Conservation (phyloP, 2,329 filamentous ascomycete genomes). For the Cercospora brassicicola region DNA sequence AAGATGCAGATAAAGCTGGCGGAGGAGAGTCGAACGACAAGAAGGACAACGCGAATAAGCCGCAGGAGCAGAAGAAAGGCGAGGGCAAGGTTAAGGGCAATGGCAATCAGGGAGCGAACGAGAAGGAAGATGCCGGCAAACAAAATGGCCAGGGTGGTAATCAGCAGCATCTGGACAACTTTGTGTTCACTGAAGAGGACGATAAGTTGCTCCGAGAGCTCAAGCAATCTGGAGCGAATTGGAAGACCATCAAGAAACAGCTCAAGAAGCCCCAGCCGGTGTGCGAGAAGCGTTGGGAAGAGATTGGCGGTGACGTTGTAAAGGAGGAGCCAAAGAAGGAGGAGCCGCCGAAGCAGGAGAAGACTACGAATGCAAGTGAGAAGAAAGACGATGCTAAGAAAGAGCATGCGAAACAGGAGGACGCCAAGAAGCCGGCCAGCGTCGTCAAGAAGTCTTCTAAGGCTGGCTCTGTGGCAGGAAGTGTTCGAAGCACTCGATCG, state of each 20-base stretch:
- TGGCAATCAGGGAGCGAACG: background rate
- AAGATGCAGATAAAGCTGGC: conserved; percentile 15
- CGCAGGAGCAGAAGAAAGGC: conserved; percentile 3
- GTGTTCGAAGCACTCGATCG: conserved; percentile 16
- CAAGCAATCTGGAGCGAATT: background rate
- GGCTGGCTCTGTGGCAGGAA: conserved; percentile 18
- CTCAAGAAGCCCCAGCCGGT: conserved; percentile 12
- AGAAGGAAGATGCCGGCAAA: conserved; percentile 7
- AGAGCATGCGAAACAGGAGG: conserved; percentile 18
- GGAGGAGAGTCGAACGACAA: conserved; percentile 6
- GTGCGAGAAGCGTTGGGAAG: conserved; percentile 15
- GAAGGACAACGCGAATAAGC: background rate
- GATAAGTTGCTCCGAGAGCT: conserved; percentile 26
- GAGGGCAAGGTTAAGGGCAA: conserved; percentile 10
- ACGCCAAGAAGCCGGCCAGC: conserved; percentile 13
- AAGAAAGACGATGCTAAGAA: conserved; percentile 27
- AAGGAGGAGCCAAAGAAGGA: conserved; percentile 14
- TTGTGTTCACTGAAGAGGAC: conserved; percentile 23
- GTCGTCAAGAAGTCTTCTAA: conserved; percentile 18
- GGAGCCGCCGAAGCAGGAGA: conserved; percentile 15
- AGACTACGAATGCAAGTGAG: conserved; percentile 23
- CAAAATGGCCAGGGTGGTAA: background rate
- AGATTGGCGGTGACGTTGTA: conserved; percentile 14
- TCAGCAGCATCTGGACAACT: background rate
- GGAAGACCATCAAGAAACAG: conserved; percentile 16